Evolutionary conservation across 331 rosid species (phyloP), one percentile per base, ranked within the genome.

Genomic region (Dryas integrifolia): DNA sequence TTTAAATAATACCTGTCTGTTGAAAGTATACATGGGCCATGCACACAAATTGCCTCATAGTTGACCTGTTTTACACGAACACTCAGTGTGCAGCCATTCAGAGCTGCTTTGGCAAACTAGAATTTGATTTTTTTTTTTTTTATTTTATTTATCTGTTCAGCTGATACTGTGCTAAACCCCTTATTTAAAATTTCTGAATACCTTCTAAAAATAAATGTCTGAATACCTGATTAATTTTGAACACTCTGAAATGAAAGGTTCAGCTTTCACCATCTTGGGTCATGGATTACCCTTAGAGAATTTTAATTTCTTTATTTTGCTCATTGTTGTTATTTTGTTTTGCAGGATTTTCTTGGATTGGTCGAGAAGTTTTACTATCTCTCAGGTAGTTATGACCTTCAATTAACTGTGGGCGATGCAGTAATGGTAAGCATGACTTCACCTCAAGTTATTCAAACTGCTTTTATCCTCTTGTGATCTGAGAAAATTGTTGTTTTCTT

Each of bases 311-410:
- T 24, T 67, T 79, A 48, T 78, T 79, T 66, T 65, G 48, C 85
- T 84, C 65, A 80, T 81, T 41, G 69, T 43, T 76, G 60, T 39
- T 47, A 56, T 66, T 78, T 48, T 78, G 59, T 53, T 75, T 79
- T 79, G 69, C 65, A 95, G 99, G 98, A 95, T 86, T 95, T 95
- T 82, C 99, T 95, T 72, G 91, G 97, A 74, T 76, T 95, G 78
- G 98, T 95, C 68, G 98, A 95, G 77, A 95, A 92, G 82, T 84
- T 95, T 72, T 92, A 82, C 81, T 95, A 95, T 85, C 92, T 90
- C 65, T 95, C 99, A 0, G 98, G 98, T 70, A 87, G 69, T 70
- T 95, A 95, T 81, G 99, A 83, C 70, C 81, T 92, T 82, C 92
- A 92, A 78, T 80, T 95, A 72, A 88, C 92, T 48, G 91, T 95